Conservation (phyloP, 2,329 filamentous ascomycete genomes). For the Niveomyces coronatus region DNA sequence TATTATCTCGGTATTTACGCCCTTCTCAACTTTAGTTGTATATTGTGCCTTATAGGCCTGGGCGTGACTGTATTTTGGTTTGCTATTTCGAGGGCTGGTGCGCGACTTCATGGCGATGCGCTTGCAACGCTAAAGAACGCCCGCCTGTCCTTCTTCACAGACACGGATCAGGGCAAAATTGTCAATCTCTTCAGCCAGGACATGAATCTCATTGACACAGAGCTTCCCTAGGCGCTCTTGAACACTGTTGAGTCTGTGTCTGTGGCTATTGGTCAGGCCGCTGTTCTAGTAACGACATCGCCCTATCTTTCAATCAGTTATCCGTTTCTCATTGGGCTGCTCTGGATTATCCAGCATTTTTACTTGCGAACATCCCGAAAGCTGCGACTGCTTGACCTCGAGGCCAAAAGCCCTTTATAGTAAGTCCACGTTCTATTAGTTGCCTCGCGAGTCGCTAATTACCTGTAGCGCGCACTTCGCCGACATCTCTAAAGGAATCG, state of each 20-base stretch:
- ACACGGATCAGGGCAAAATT: slow-evolving; percentile 29
- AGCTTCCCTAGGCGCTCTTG: slow-evolving; percentile 25
- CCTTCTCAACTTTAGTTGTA: not conserved
- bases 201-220: slow-evolving; percentile 28
- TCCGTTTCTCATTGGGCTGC: slow-evolving; percentile 30
- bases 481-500: slow-evolving; percentile 42
- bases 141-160: slow-evolving; percentile 30
- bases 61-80: slow-evolving; percentile 12
- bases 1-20: not conserved
- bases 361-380: slow-evolving; percentile 49
- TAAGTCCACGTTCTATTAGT: too few species aligned
- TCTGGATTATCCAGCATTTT: slow-evolving; percentile 41
- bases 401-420: slow-evolving; percentile 45
- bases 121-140: slow-evolving; percentile 25
- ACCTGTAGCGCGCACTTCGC: slow-evolving; percentile 35
- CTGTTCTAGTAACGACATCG: slow-evolving; percentile 28
- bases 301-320: slow-evolving; percentile 35
- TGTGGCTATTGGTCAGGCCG: slow-evolving; percentile 27
- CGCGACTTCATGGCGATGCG: slow-evolving; percentile 23
- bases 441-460: too few species aligned
- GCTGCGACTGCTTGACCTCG: slow-evolving; percentile 45
- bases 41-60: not conserved
- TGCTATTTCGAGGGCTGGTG: too few species aligned
- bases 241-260: slow-evolving; percentile 16
- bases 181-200: slow-evolving; percentile 37